Evolutionary conservation across 1,139 yeast genomes (phyloP).

Genomic region (Sugiyamaella grinbergsii): DNA sequence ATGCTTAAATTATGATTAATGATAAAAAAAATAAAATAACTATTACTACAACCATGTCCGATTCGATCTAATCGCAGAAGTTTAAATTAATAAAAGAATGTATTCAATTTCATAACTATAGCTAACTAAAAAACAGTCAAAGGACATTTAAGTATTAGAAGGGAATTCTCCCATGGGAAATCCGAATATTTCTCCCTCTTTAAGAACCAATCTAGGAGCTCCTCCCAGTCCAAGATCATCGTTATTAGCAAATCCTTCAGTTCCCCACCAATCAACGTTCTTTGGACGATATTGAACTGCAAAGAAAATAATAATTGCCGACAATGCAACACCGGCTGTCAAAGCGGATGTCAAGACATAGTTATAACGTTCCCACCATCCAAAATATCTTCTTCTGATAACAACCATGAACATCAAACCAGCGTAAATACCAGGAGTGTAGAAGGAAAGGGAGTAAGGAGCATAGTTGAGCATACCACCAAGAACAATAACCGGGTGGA

Average conservation of each 20-base stretch:
- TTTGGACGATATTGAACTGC: constrained; percentile 53
- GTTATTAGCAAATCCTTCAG: constrained; percentile 33
- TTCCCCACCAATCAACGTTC: constrained; percentile 61
- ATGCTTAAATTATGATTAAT: not conserved
- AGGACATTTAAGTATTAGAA: constrained; percentile 1
- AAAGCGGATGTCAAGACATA: constrained; percentile 61
- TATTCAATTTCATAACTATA: not conserved
- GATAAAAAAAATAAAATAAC: not conserved
- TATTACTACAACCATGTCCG: too few species aligned
- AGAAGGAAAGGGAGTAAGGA: constrained; percentile 56
- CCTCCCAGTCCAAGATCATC: constrained; percentile 52
- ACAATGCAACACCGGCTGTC: constrained; percentile 61
- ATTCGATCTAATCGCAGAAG: too few species aligned
- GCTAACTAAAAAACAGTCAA: not conserved
- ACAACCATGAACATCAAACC: constrained; percentile 56
- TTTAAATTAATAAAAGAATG: not conserved
- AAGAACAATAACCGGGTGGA: constrained; percentile 58
- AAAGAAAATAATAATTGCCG: constrained; percentile 58
- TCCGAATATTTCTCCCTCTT: constrained; percentile 51
- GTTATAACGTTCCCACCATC: constrained; percentile 69
- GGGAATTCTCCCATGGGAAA: constrained; percentile 36
- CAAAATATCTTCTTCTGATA: constrained; percentile 51
- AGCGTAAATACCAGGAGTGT: constrained; percentile 53
- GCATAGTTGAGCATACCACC: constrained; percentile 48
- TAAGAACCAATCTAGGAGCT: constrained; percentile 41